Conservation (phyloP, 1,139 yeast species). For the Hansenula sp. region DNA sequence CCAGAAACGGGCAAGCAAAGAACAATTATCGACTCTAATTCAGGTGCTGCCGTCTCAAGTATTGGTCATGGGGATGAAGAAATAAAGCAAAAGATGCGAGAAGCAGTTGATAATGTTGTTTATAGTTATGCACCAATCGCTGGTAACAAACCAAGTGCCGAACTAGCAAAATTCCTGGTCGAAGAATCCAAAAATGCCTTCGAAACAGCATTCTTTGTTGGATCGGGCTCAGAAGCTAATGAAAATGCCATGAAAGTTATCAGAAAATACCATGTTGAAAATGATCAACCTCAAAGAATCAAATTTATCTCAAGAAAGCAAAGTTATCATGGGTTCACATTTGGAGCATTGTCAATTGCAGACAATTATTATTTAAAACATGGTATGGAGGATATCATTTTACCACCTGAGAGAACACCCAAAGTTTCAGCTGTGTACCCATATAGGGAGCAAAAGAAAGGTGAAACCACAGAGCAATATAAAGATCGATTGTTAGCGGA, state of each 20-base stretch:
- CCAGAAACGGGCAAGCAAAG: slow-evolving; percentile 39
- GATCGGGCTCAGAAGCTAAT: slow-evolving; percentile 61
- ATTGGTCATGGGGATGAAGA: slow-evolving; percentile 58
- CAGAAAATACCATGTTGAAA: slow-evolving; percentile 53
- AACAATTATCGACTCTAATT: slow-evolving; percentile 46
- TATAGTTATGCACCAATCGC: slow-evolving; percentile 44
- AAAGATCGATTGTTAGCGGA: slow-evolving; percentile 40
- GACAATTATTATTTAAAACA: slow-evolving; percentile 38
- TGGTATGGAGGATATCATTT: too few species aligned
- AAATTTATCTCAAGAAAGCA: slow-evolving; percentile 50
- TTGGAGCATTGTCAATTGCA: slow-evolving; percentile 50
- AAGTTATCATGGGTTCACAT: slow-evolving; percentile 58
- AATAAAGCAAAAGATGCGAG: slow-evolving; percentile 41
- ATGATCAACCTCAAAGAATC: slow-evolving; percentile 43
- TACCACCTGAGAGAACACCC: slow-evolving; percentile 40
- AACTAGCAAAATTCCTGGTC: slow-evolving; percentile 49
- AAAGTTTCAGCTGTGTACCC: slow-evolving; percentile 46
- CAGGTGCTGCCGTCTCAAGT: slow-evolving; percentile 68
- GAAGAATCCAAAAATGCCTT: slow-evolving; percentile 51
- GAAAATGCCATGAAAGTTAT: slow-evolving; percentile 56
- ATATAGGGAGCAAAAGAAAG: slow-evolving; percentile 43
- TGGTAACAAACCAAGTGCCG: slow-evolving; percentile 43
- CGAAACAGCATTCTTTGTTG: slow-evolving; percentile 50
- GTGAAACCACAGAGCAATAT: slow-evolving; percentile 48
- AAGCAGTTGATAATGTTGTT: slow-evolving; percentile 42